Conservation (phyloP, 441 rosid species). For the Euphorbia schlechtendalii region DNA sequence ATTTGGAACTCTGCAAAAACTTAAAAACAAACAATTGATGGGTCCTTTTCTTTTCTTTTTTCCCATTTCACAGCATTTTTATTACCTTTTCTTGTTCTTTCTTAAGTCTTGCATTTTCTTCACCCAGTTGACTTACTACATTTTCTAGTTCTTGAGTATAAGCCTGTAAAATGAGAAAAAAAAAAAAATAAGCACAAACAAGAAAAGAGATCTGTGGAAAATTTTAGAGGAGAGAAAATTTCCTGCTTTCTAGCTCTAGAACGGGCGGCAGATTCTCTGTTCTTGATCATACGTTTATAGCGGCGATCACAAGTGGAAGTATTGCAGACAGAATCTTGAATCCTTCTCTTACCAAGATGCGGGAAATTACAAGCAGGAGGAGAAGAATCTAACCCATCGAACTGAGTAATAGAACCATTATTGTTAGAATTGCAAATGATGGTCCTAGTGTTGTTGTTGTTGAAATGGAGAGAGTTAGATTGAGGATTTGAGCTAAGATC, state of each 20-base stretch:
- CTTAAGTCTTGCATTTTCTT: slow-evolving; percentile 43
- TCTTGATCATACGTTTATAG: slow-evolving; percentile 47
- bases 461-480: slow-evolving; percentile 5
- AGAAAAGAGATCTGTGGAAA: too few relatives aligned
- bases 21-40: not conserved
- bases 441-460: too few relatives aligned
- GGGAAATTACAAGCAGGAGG: slow-evolving; percentile 4
- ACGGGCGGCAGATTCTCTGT: slow-evolving; percentile 52
- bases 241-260: slow-evolving; percentile 57
- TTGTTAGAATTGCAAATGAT: slow-evolving; percentile 6
- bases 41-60: not conserved
- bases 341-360: slow-evolving; percentile 22
- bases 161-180: slow-evolving; percentile 36
- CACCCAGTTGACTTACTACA: slow-evolving; percentile 23
- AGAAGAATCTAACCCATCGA: slow-evolving; percentile 22
- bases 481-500: slow-evolving; percentile 9
- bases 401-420: slow-evolving; percentile 4
- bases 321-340: slow-evolving; percentile 21
- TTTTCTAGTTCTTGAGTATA: slow-evolving; percentile 38
- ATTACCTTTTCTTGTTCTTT: slow-evolving; percentile 41
- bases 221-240: not conserved
- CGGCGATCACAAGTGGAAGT: slow-evolving; percentile 26
- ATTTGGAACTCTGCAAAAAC: not conserved
- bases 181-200: too few relatives aligned
- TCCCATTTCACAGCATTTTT: too few relatives aligned